These are phyloP conservation scores for Penicillium maclennaniae DNA, from an alignment of 495 filamentous ascomycete species.

Conservation along the genomic window DNA sequence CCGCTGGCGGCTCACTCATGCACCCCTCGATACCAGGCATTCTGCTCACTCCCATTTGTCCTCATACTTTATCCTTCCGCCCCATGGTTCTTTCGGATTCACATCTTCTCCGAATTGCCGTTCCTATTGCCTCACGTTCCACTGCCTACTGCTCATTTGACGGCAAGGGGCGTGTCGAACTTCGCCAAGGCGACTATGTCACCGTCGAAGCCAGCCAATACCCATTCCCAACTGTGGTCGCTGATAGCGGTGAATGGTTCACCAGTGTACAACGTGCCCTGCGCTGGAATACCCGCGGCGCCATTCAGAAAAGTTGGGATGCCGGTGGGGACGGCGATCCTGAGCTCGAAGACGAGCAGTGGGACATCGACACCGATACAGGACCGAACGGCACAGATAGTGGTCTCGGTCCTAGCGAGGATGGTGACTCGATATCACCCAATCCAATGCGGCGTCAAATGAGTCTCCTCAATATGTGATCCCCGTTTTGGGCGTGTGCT, in stretches of 20 bases:
- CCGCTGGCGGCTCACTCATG: conserved; percentile 90
- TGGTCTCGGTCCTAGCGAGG: conserved; percentile 53
- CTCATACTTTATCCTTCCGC: conserved; percentile 92
- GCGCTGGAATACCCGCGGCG: conserved; percentile 86
- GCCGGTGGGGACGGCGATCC: conserved; percentile 33
- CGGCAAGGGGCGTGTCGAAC: conserved; percentile 89
- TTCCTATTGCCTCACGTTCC: conserved; percentile 78
- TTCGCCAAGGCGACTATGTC: conserved; percentile 87
- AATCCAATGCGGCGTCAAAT: conserved; percentile 67
- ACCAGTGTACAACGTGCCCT: conserved; percentile 85
- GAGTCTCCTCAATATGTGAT: conserved; percentile 53
- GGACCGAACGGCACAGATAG: conserved; percentile 51
- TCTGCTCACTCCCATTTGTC: conserved; percentile 94
- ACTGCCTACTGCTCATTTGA: conserved; percentile 96
- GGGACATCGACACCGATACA: conserved; percentile 81
- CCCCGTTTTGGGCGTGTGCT: background rate
- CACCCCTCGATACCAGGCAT: conserved; percentile 97
- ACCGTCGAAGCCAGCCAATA: conserved; percentile 92
- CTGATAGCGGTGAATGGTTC: conserved; percentile 81
- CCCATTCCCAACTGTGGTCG: conserved; percentile 90
- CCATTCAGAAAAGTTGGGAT: conserved; percentile 78
- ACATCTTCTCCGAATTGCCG: conserved; percentile 79
- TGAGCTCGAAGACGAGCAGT: conserved; percentile 44
- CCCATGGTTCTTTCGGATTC: conserved; percentile 99
- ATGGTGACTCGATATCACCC: conserved; percentile 56